These are phyloP conservation scores for Taiozyma sp. DNA, from an alignment of 1,139 yeast genomes.

Conservation along the genomic window DNA sequence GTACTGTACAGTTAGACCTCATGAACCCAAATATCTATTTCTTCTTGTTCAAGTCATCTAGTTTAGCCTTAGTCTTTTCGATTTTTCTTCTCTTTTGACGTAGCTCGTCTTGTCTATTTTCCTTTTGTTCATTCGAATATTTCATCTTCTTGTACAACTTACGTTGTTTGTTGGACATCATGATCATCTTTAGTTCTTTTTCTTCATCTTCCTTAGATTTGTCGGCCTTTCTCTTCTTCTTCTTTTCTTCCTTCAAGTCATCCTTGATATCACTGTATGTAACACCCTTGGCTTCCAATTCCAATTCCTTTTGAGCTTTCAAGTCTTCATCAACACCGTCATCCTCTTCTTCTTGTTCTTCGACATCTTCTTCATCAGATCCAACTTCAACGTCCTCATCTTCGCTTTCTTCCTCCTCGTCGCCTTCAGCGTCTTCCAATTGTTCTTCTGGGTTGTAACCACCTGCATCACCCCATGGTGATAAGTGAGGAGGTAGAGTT, in stretches of 20 bases:
- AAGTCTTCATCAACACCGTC: conserved; percentile 29
- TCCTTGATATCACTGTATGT: conserved; percentile 56
- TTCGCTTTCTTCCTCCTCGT: conserved; percentile 26
- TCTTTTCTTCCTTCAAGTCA: conserved; percentile 25
- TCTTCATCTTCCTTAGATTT: conserved; percentile 63
- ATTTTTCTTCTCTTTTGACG: conserved; percentile 76
- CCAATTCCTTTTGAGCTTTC: conserved; percentile 52
- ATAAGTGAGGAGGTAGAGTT: conserved; percentile 90
- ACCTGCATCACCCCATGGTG: conserved; percentile 98
- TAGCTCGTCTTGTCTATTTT: conserved; percentile 69
- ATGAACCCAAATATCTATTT: background rate
- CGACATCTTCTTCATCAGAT: conserved; percentile 13
- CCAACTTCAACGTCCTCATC: conserved; percentile 9
- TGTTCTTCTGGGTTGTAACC: conserved; percentile 66
- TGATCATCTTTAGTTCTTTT: conserved; percentile 83
- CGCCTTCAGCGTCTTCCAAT: conserved; percentile 10
- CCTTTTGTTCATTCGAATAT: conserved; percentile 84
- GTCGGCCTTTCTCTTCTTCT: conserved; percentile 22
- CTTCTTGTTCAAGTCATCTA: conserved; percentile 36
- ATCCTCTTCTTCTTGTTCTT: conserved; percentile 12
- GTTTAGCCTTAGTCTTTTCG: conserved; percentile 59
- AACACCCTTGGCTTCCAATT: conserved; percentile 86
- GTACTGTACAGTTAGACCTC: background rate
- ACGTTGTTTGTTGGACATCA: conserved; percentile 98
- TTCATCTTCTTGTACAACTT: conserved; percentile 94